A percentile compares a stretch with the other conserved stretches of the same genome.
Evolutionary conservation across 2,329 filamentous ascomycete species (phyloP).

Genomic region (Penicillium sp.): DNA sequence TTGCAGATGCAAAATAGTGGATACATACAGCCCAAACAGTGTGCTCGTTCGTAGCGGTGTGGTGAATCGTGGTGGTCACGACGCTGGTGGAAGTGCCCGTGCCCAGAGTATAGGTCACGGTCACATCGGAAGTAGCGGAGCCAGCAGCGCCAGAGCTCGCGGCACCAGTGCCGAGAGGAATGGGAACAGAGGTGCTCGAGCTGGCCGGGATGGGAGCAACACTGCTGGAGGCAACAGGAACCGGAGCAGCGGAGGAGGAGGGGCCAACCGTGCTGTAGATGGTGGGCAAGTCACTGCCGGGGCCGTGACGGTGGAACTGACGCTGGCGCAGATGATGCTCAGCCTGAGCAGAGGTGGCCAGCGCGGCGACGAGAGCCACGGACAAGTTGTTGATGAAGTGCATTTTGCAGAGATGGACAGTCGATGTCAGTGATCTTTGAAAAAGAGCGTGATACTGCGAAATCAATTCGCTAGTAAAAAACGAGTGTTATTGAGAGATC

Average conservation of each 20-base stretch:
- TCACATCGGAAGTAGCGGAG: conserved; percentile 26
- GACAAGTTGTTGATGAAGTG: conserved; percentile 37
- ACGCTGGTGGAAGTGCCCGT: conserved; percentile 35
- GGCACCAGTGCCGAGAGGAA: conserved; percentile 24
- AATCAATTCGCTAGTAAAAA: conserved; percentile 37
- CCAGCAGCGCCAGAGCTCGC: conserved; percentile 12
- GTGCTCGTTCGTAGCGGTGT: conserved; percentile 29
- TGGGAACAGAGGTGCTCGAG: conserved; percentile 9
- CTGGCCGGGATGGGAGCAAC: conserved; percentile 6
- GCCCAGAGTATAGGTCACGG: conserved; percentile 42
- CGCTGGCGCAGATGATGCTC: conserved; percentile 28
- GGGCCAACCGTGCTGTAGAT: conserved; percentile 6
- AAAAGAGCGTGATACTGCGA: conserved; percentile 23
- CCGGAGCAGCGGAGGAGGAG: conserved; percentile 4
- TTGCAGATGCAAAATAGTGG: background rate
- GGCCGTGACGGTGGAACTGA: conserved; percentile 1
- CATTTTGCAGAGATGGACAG: conserved; percentile 26
- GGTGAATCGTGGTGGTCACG: conserved; percentile 39
- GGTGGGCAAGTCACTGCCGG: background rate
- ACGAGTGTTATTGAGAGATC: conserved; percentile 9
- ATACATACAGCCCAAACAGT: conserved; percentile 29
- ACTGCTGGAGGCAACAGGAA: conserved; percentile 1
- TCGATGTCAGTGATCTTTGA: conserved; percentile 6
- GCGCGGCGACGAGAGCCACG: conserved; percentile 34
- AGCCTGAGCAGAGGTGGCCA: conserved; percentile 38